Evolutionary conservation across 306 rosid genomes (phyloP).

Genomic region (Pterocarpus santalinus): DNA sequence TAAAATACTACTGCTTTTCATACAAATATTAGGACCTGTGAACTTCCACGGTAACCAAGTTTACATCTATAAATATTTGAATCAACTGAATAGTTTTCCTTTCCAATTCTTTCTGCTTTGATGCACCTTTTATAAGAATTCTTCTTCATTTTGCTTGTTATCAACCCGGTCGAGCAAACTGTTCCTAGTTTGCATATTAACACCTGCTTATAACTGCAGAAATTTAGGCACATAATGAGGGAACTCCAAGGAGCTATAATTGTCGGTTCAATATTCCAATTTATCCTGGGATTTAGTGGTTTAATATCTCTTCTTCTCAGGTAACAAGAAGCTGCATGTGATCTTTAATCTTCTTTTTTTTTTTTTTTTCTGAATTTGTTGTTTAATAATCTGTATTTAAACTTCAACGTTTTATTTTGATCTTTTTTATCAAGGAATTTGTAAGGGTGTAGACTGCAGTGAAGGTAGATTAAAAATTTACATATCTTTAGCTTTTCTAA

Average conservation of each 20-base stretch:
- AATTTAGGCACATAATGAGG: constrained; percentile 85
- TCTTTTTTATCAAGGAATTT: no score
- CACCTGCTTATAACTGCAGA: constrained; percentile 60
- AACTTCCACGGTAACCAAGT: background rate
- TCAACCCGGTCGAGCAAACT: background rate
- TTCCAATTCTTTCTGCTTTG: constrained; percentile 2
- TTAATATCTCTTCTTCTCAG: constrained; percentile 76
- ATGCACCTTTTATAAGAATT: constrained; percentile 11
- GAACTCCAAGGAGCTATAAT: constrained; percentile 92
- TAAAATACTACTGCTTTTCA: constrained; percentile 5
- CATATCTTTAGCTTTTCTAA: no score
- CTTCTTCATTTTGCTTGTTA: background rate
- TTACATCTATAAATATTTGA: background rate
- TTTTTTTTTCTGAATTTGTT: no score
- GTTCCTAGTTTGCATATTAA: constrained; percentile 33
- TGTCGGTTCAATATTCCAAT: constrained; percentile 80
- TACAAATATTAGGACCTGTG: constrained; percentile 15
- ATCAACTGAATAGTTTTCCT: background rate
- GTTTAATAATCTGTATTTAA: no score
- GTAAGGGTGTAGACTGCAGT: no score
- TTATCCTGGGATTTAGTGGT: constrained; percentile 80
- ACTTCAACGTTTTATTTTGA: no score
- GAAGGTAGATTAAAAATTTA: no score
- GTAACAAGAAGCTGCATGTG: constrained; percentile 49
- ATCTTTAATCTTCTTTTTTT: background rate